Evolutionary conservation across 164 flowering plant genomes (phyloP).

Genomic region (Dillenia turbinata): DNA sequence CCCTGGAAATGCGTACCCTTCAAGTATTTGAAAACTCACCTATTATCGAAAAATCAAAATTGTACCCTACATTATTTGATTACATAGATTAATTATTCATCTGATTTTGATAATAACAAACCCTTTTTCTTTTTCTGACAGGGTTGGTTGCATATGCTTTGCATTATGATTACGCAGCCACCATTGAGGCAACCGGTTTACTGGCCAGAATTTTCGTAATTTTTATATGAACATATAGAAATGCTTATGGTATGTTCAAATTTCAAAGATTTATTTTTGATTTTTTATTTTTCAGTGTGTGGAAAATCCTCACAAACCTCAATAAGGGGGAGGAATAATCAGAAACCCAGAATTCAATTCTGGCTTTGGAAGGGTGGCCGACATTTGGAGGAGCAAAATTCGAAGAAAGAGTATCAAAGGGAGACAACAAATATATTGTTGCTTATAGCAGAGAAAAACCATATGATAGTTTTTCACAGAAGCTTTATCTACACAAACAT

Average conservation of each 20-base stretch:
- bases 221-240: neutral
- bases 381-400: slow-evolving; percentile 43
- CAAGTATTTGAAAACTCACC: too few relatives aligned
- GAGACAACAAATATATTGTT: slow-evolving; percentile 55
- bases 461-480: slow-evolving; percentile 52
- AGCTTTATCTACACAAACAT: slow-evolving; percentile 34
- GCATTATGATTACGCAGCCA: slow-evolving; percentile 53
- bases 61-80: too few relatives aligned
- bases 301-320: slow-evolving; percentile 51
- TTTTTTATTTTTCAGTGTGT: slow-evolving; percentile 47
- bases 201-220: too few relatives aligned
- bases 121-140: slow-evolving; percentile 10
- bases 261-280: neutral
- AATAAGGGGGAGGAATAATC: slow-evolving; percentile 79
- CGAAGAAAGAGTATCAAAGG: slow-evolving; percentile 19
- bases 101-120: too few relatives aligned
- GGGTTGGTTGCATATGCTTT: slow-evolving; percentile 29
- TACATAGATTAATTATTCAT: too few relatives aligned
- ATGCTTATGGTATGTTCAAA: neutral
- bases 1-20: too few relatives aligned
- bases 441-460: slow-evolving; percentile 45
- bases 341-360: slow-evolving; percentile 55
- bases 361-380: slow-evolving; percentile 61
- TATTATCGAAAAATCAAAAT: too few relatives aligned
- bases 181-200: slow-evolving; percentile 37